These are phyloP conservation scores for Globisporangium mamillatum DNA, from an alignment of 352 stramenopile genomes.

Conservation along the genomic window DNA sequence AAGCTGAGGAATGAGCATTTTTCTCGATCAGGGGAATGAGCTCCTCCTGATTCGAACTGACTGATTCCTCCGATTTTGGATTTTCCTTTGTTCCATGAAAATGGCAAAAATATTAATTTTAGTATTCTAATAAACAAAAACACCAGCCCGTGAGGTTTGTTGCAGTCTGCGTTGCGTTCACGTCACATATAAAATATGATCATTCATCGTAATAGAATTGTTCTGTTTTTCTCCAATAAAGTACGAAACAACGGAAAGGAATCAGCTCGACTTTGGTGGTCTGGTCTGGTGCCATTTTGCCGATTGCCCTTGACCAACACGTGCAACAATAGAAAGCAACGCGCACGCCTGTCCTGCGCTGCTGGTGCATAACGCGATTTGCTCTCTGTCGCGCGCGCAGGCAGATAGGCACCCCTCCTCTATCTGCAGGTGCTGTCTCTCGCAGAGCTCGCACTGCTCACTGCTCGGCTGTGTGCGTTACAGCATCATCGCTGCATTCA, in stretches of 20 bases:
- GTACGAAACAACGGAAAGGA: background rate
- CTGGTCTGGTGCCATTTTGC: slow-evolving; percentile 5
- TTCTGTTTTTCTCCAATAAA: background rate
- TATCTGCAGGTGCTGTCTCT: background rate
- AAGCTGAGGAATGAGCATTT: too few relatives aligned
- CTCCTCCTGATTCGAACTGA: too few relatives aligned
- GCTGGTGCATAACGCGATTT: background rate
- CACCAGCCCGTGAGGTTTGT: background rate
- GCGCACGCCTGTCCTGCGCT: background rate
- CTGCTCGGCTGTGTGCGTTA: background rate
- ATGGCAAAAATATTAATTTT: background rate
- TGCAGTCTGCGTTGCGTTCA: background rate
- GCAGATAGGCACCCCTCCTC: background rate
- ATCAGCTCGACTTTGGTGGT: background rate
- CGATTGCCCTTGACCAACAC: slow-evolving; percentile 1
- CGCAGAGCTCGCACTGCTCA: too few relatives aligned
- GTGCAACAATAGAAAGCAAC: slow-evolving; percentile 1
- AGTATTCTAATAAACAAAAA: background rate
- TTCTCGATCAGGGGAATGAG: too few relatives aligned
- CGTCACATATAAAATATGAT: background rate
- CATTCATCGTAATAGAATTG: background rate
- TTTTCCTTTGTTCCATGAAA: too few relatives aligned
- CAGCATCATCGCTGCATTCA: background rate
- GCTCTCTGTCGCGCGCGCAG: background rate
- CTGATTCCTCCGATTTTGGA: too few relatives aligned